Conservation (phyloP, 75 land plant genomes). For the Pinus taeda region DNA sequence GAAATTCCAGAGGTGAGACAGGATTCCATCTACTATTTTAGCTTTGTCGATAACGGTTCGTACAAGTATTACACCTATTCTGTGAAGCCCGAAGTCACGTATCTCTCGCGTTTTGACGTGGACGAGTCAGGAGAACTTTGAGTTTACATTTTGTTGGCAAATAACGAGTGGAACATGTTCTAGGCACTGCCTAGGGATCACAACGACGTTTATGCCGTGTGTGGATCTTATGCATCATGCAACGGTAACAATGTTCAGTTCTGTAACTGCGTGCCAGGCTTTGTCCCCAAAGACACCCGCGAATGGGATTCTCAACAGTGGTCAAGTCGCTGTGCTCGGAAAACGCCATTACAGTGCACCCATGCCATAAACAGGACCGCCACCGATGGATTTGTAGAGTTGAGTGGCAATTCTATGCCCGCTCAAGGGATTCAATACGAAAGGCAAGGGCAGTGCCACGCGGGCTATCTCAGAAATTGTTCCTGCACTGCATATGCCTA, state of each 20-base stretch:
- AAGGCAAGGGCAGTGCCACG: neutral
- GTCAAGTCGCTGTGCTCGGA: slow-evolving; percentile 35
- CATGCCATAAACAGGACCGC: neutral
- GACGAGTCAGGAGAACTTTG: slow-evolving; percentile 8
- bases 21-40: neutral
- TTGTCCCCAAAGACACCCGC: slow-evolving; percentile 10
- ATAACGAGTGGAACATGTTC: slow-evolving; percentile 44
- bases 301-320: slow-evolving; percentile 32
- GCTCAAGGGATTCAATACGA: neutral
- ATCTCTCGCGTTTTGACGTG: slow-evolving; percentile 11
- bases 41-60: neutral
- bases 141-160: slow-evolving; percentile 7
- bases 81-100: neutral
- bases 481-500: neutral
- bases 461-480: neutral
- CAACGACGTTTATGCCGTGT: slow-evolving; percentile 42
- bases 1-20: slow-evolving; percentile 12
- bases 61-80: slow-evolving; percentile 15
- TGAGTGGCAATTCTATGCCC: neutral
- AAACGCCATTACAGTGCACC: slow-evolving; percentile 10
- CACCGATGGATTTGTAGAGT: slow-evolving; percentile 8
- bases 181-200: slow-evolving; percentile 50
- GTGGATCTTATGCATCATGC: slow-evolving; percentile 52
- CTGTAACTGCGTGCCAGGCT: slow-evolving; percentile 40
- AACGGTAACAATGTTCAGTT: neutral